Conservation (phyloP, 2,329 filamentous ascomycete species). For the Verticillium isaacii region DNA sequence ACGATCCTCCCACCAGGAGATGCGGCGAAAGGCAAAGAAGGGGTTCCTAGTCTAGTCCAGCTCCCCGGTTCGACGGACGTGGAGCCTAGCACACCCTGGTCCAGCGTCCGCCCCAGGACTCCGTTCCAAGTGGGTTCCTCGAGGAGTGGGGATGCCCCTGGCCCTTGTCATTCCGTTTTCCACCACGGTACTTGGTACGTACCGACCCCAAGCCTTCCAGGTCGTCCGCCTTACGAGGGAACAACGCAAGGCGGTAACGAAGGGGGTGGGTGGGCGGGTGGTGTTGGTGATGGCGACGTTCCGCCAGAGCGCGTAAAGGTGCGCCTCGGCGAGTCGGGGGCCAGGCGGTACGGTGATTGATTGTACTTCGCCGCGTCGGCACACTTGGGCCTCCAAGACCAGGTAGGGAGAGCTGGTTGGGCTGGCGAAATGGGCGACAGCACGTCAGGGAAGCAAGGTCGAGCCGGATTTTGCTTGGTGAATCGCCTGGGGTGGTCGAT, state of each 20-base stretch:
- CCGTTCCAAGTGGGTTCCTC: neutral
- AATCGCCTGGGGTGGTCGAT: neutral
- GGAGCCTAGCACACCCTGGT: conserved; percentile 7
- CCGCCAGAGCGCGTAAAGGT: neutral
- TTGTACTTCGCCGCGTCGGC: neutral
- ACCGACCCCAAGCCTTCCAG: neutral
- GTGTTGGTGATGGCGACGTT: neutral
- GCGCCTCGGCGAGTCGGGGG: neutral
- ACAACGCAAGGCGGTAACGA: neutral
- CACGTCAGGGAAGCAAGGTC: neutral
- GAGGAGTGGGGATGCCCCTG: neutral
- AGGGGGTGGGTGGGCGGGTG: neutral
- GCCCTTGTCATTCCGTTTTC: conserved; percentile 2
- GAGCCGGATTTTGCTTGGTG: neutral
- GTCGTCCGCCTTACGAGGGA: neutral
- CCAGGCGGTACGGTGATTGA: neutral
- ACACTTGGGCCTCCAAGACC: neutral
- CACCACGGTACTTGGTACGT: neutral
- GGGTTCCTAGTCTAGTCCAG: conserved; percentile 12
- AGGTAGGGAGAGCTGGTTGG: neutral
- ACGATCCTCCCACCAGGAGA: conserved; percentile 13
- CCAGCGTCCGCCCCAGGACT: conserved; percentile 5
- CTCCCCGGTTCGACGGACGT: conserved; percentile 14
- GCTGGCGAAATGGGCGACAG: neutral
- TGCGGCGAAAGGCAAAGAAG: conserved; percentile 10